Percentiles rank a stretch among this genome's conserved stretches.
These are phyloP conservation scores for Pyricularia pennisetigena DNA, from an alignment of 2,329 filamentous ascomycete genomes.

Conservation along the genomic window DNA sequence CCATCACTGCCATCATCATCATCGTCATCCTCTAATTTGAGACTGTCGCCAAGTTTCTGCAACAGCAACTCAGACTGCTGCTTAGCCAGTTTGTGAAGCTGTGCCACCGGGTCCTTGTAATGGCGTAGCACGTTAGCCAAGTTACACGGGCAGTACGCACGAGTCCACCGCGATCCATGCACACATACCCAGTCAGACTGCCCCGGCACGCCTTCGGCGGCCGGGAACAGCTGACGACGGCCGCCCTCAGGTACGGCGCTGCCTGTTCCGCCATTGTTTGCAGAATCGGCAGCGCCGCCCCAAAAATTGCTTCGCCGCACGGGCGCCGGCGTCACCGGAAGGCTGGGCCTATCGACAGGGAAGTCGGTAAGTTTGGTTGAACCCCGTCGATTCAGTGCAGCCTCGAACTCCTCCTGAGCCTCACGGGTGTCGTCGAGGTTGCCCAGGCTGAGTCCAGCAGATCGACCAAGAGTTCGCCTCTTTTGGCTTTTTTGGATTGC, in stretches of 20 bases:
- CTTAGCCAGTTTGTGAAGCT: conserved; percentile 60
- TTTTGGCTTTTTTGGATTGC: conserved; percentile 45
- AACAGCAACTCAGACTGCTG: conserved; percentile 55
- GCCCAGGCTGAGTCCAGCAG: conserved; percentile 19
- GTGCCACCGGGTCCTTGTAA: conserved; percentile 57
- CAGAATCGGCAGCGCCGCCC: conserved; percentile 28
- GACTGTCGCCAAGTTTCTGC: conserved; percentile 34
- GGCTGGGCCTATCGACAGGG: conserved; percentile 71
- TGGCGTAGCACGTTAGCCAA: conserved; percentile 41
- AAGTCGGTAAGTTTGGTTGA: conserved; percentile 75
- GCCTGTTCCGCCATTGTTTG: conserved; percentile 12
- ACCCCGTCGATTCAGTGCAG: conserved; percentile 18
- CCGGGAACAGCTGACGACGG: conserved; percentile 47
- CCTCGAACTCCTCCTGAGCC: conserved; percentile 6
- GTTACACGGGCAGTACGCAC: conserved; percentile 43
- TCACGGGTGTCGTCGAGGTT: conserved; percentile 13
- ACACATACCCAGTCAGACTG: conserved; percentile 93
- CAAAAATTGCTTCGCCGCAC: conserved; percentile 60
- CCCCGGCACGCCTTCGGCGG: conserved; percentile 72
- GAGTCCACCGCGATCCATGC: conserved; percentile 38
- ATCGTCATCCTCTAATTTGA: conserved; percentile 10
- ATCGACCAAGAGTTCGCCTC: conserved; percentile 9
- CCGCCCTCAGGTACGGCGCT: not conserved
- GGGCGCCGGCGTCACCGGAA: conserved; percentile 84
- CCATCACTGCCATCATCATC: conserved; percentile 9